These are phyloP conservation scores for Aureobasidium sp. DNA, from an alignment of 2,329 filamentous ascomycete species.

Conservation along the genomic window DNA sequence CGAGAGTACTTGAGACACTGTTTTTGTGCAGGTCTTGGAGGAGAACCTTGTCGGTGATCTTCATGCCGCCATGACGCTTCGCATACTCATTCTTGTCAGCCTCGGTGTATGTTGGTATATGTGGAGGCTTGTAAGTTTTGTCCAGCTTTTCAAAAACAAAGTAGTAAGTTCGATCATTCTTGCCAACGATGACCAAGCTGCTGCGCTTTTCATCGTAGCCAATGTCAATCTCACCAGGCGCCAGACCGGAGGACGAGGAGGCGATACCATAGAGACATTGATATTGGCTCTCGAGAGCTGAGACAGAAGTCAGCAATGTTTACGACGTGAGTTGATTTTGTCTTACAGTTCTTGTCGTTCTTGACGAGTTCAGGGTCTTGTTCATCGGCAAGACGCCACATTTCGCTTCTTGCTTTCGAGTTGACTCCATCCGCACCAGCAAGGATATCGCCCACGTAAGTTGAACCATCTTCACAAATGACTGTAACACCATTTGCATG, in stretches of 20 bases:
- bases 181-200: constrained; percentile 35
- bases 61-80: constrained; percentile 28
- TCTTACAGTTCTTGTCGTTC: constrained; percentile 24
- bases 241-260: constrained; percentile 28
- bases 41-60: constrained; percentile 30
- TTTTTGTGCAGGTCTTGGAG: constrained; percentile 38
- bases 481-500: constrained; percentile 10
- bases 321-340: too few relatives aligned
- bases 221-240: constrained; percentile 26
- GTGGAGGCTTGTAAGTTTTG: constrained; percentile 32
- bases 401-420: constrained; percentile 28
- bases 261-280: constrained; percentile 46
- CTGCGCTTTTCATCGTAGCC: constrained; percentile 28
- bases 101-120: constrained; percentile 39
- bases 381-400: constrained; percentile 29
- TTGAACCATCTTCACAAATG: constrained; percentile 18
- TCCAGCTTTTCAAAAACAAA: constrained; percentile 39
- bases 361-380: constrained; percentile 24
- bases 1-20: constrained; percentile 33
- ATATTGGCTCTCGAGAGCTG: constrained; percentile 29
- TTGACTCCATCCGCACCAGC: constrained; percentile 35
- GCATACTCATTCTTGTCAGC: constrained; percentile 37
- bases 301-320: constrained; percentile 21
- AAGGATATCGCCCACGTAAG: constrained; percentile 30
- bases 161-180: constrained; percentile 39